Evolutionary conservation across 805 yeast genomes (phyloP), one percentile per base, ranked within the genome.

Genomic region (Yarrowia osloensis): DNA sequence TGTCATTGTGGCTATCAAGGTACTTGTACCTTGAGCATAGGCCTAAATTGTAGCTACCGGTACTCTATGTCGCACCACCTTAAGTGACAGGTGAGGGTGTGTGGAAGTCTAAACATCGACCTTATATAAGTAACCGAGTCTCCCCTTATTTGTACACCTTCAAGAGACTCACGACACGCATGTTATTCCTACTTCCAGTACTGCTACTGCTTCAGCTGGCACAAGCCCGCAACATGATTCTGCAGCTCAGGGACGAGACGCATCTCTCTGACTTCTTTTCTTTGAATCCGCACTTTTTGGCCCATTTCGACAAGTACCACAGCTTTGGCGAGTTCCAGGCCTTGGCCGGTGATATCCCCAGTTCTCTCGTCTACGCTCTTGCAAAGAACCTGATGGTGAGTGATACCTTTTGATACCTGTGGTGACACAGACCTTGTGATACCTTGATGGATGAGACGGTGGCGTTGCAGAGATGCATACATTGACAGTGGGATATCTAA

Each of bases 301-400:
- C 66, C n/a, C 54, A 61, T 44, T 61, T 61, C 42, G 66, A 61
- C 33, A 61, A 61, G 44, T 61, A 44, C 66, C 66, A 61, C 33
- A 46, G 33, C 17, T 44, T 61, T 24, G 66, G 66, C n/a, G 12
- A 9, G 13, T 61, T 61, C 24, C 66, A 46, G 54, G 66, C 66
- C n/a, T 22, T 61, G 33, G 52, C 66, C 0, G 66, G 66, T 2
- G 66, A 61, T 17, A 42, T 61, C 19, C 66, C 66, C 11, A 61
- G 44, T 44, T 44, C 66, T 2, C 31, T 61, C 24, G 33, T 61
- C 6, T 46, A 46, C 9, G 66, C 66, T 17, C 33, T 61, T 8
- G 54, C 54, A 24, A 31, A 46, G 44, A 61, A 61, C 15, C 24
- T 61, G 33, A 44, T 44, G 54, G 66, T 61, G 49, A 39, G 63